Base-by-base conservation (phyloP, 257 asterid genomes). In the Penstemon davidsonii region DNA sequence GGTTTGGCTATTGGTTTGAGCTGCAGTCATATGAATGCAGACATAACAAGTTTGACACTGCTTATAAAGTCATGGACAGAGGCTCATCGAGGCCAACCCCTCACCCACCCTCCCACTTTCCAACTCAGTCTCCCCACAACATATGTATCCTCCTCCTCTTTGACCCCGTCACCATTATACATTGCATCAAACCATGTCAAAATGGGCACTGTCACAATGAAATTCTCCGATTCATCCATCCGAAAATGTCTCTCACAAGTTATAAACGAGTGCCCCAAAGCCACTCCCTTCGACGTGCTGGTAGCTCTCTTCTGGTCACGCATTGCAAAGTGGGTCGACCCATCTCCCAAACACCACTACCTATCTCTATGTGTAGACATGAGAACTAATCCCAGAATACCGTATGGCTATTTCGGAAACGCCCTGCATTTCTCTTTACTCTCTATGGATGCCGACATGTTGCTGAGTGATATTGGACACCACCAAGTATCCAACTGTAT, bases 1-100 rank as follows among this genome's bases (percentile, higher is more conserved):
- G 95, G 85, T 0, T 37, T 87, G 19, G 92, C 89, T 7, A 80
- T 87, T 8, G 95, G 89, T 1, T 60, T 87, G 55, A 87, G 95
- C 85, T 87, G 88, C 78, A 74, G 64, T 15, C 95, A 87, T 75
- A 80, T 80, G 85, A 86, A 73, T 6, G 86, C 88, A 54, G 92
- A 87, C 78, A 69, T 82, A 44, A 85, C 95, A 46, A 76, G 85
- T 56, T 79, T 80, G 3, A 76, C 90, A 6, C 65, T 78, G 46
- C 72, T 87, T 6, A 49, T 87, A 72, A 87, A 80, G 49, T 83
- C 88, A 55, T 87, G 89, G 88, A 11, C 92, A 0, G 70, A 80
- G 15, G 60, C 67, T 60, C 89, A 85, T 54, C 65, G 83, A 25
- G 76, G 74, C 39, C 76, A 51, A 56, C 66, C 82, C 45, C 74